A percentile compares a stretch with the other conserved stretches of the same genome.
Evolutionary conservation across 768 basidiomycete species (phyloP).

Genomic region (Mrakia gelida): DNA sequence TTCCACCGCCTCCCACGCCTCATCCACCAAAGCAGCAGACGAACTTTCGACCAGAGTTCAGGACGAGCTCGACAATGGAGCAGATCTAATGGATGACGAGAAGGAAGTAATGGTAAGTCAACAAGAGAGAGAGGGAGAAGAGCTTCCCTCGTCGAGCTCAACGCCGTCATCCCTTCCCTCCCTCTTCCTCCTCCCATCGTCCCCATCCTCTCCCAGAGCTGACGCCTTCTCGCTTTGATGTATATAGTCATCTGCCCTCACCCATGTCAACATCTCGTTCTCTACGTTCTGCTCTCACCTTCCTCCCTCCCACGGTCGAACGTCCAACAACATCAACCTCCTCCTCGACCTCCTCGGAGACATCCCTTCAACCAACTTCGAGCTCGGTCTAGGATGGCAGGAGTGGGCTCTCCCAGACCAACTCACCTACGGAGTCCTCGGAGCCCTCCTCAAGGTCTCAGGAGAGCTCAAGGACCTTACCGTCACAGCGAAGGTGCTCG

Average conservation of each 20-base stretch:
- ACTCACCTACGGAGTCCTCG: slow-evolving; percentile 71
- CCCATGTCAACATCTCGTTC: slow-evolving; percentile 78
- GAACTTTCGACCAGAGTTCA: slow-evolving; percentile 18
- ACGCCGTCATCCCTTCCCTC: not conserved
- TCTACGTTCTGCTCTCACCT: slow-evolving; percentile 54
- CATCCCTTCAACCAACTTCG: slow-evolving; percentile 71
- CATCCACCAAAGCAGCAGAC: slow-evolving; percentile 49
- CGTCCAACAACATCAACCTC: slow-evolving; percentile 57
- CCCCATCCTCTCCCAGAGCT: slow-evolving; percentile 20
- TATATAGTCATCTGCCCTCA: slow-evolving; percentile 33
- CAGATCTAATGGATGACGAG: slow-evolving; percentile 17
- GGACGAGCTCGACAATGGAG: slow-evolving; percentile 6
- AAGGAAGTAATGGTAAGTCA: slow-evolving; percentile 17
- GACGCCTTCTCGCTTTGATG: not conserved
- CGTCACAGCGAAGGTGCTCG: slow-evolving; percentile 50
- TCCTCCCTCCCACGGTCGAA: slow-evolving; percentile 51
- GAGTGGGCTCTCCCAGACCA: slow-evolving; percentile 86
- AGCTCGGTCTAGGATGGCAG: slow-evolving; percentile 71
- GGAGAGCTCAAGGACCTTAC: slow-evolving; percentile 39
- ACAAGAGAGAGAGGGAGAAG: not conserved
- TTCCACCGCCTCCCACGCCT: slow-evolving; percentile 45
- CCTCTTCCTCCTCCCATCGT: not conserved
- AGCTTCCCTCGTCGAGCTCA: not conserved
- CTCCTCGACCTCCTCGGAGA: slow-evolving; percentile 67
- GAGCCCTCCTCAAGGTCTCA: slow-evolving; percentile 66